Conservation (phyloP, 768 basidiomycete species). For the Collybia mongolica region DNA sequence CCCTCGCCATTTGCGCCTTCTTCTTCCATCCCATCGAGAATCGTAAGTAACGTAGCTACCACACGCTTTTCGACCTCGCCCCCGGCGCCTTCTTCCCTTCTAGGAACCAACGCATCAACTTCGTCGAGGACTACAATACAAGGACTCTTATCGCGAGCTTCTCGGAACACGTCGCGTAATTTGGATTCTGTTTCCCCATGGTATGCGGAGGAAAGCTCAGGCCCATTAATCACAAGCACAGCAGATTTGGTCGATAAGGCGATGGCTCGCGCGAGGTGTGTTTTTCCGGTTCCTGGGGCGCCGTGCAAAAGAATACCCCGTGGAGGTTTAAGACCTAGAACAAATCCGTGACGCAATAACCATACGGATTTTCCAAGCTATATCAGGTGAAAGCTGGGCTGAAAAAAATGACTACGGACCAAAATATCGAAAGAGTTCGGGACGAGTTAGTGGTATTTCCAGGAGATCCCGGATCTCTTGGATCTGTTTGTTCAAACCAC, state of each 20-base stretch:
- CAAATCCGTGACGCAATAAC: neutral
- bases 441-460: conserved; percentile 82
- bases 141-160: conserved; percentile 78
- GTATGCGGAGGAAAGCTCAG: conserved; percentile 92
- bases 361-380: neutral
- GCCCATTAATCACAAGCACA: conserved; percentile 93
- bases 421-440: conserved; percentile 77
- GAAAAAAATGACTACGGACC: conserved; percentile 43
- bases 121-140: conserved; percentile 96
- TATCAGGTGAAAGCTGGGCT: conserved; percentile 9
- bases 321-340: conserved; percentile 85
- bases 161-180: conserved; percentile 84
- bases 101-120: conserved; percentile 91
- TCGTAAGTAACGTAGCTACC: conserved; percentile 90
- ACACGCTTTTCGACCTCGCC: conserved; percentile 97
- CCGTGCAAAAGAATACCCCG: conserved; percentile 93
- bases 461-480: conserved; percentile 81
- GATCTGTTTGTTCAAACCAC: conserved; percentile 88
- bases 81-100: conserved; percentile 84
- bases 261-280: conserved; percentile 92
- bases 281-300: conserved; percentile 97
- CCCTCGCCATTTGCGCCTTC: conserved; percentile 39
- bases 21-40: conserved; percentile 88
- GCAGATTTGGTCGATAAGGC: conserved; percentile 83
- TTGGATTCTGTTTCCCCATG: conserved; percentile 96